Percentiles rank a stretch among this genome's conserved stretches.
Conservation (phyloP, 202 grass and related monocot species). For the Schoenoplectus triqueter region DNA sequence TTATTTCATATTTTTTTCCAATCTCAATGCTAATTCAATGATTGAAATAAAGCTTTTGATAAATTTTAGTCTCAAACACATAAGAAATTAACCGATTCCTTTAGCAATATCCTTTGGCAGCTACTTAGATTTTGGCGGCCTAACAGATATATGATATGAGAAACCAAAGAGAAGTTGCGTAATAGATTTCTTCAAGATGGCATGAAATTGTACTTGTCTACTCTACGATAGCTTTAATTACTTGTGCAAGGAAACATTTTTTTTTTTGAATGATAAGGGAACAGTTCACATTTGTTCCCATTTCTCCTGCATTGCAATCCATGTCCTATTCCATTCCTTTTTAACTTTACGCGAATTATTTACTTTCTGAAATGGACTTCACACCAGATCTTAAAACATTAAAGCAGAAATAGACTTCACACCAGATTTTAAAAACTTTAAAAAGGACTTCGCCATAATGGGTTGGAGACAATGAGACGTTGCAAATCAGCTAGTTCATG, state of each 20-base stretch:
- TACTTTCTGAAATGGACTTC: neutral
- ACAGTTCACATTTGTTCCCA: constrained; percentile 12
- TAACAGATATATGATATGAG: neutral
- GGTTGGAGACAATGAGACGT: neutral
- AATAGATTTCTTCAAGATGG: constrained; percentile 5
- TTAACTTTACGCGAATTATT: neutral
- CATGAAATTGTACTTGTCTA: neutral
- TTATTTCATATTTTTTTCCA: no score
- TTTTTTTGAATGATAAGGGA: no score
- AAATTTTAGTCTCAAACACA: no score
- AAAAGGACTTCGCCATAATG: neutral
- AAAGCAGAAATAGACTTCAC: neutral
- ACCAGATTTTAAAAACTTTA: neutral
- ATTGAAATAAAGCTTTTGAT: no score
- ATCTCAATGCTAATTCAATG: no score
- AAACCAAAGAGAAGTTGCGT: neutral
- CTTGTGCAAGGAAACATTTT: neutral
- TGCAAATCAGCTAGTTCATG: neutral
- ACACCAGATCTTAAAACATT: neutral
- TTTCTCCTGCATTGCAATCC: neutral
- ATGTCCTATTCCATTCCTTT: neutral
- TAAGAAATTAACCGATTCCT: no score
- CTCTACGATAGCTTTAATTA: neutral
- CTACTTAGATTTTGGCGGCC: neutral
- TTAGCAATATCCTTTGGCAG: neutral